Evolutionary conservation across 768 basidiomycete species (phyloP).

Genomic region (Neoboletus subvelutipes): DNA sequence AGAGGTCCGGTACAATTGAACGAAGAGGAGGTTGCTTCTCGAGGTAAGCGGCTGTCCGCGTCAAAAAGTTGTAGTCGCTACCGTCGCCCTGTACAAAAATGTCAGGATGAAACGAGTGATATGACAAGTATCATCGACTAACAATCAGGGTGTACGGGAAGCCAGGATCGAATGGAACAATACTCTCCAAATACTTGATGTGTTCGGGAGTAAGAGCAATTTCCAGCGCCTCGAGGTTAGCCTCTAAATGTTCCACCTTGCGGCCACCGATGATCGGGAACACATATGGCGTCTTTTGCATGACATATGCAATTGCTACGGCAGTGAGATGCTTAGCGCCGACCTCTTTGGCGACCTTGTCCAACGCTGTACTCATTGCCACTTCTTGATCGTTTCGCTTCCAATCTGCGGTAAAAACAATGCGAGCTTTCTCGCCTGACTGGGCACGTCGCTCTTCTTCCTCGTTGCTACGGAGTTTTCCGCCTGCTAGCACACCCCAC

Average conservation of each 20-base stretch:
- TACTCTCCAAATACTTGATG: slow-evolving; percentile 37
- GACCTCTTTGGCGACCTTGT: slow-evolving; percentile 40
- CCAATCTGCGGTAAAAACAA: slow-evolving; percentile 24
- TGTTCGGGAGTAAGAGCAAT: slow-evolving; percentile 40
- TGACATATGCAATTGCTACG: slow-evolving; percentile 45
- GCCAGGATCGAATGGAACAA: slow-evolving; percentile 37
- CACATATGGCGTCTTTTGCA: slow-evolving; percentile 47
- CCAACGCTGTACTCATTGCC: slow-evolving; percentile 35
- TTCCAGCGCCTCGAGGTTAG: slow-evolving; percentile 44
- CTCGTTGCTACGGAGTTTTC: slow-evolving; percentile 29
- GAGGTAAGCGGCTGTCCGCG: slow-evolving; percentile 11
- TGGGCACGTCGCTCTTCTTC: slow-evolving; percentile 29
- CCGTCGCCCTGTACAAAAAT: slow-evolving; percentile 29
- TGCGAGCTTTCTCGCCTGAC: slow-evolving; percentile 41
- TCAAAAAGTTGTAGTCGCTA: slow-evolving; percentile 8
- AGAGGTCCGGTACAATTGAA: slow-evolving; percentile 2
- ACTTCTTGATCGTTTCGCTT: slow-evolving; percentile 34
- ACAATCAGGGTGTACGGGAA: slow-evolving; percentile 39
- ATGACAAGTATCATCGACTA: slow-evolving; percentile 12
- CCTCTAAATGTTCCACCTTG: slow-evolving; percentile 43
- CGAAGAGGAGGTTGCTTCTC: slow-evolving; percentile 18
- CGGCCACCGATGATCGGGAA: slow-evolving; percentile 45
- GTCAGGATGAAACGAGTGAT: not conserved
- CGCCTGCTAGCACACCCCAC: slow-evolving; percentile 35
- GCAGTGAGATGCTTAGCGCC: slow-evolving; percentile 35